Conservation (phyloP, 2,329 filamentous ascomycete genomes). For the Aspergillus ochraceoroseus region DNA sequence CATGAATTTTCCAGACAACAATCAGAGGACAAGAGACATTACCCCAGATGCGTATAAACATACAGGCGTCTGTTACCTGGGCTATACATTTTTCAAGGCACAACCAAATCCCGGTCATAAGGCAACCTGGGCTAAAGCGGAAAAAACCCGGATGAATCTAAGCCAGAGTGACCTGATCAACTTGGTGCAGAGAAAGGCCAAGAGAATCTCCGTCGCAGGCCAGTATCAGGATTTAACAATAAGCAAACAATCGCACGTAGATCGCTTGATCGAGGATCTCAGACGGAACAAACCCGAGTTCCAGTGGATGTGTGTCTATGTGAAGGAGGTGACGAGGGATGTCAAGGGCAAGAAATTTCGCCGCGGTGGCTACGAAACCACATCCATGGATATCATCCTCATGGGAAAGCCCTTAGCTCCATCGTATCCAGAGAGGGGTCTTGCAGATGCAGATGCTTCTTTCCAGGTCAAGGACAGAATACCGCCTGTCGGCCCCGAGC, state of each 20-base stretch:
- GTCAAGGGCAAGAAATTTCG: conserved; percentile 27
- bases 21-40: conserved; percentile 6
- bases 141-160: conserved; percentile 30
- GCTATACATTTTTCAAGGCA: conserved; percentile 37
- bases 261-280: conserved; percentile 34
- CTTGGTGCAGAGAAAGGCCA: conserved; percentile 30
- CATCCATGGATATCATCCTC: conserved; percentile 35
- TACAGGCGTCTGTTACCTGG: conserved; percentile 26
- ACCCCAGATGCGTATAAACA: conserved; percentile 11
- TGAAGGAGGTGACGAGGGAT: conserved; percentile 29
- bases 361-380: conserved; percentile 29
- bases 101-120: conserved; percentile 28
- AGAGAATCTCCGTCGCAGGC: conserved; percentile 25
- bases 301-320: conserved; percentile 39
- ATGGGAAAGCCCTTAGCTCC: conserved; percentile 26
- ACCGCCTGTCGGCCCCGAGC: conserved; percentile 6
- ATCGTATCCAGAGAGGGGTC: conserved; percentile 15
- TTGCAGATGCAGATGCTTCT: conserved; percentile 19
- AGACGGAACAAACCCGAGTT: conserved; percentile 28
- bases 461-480: conserved; percentile 12
- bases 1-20: conserved; percentile 3
- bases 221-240: conserved; percentile 30
- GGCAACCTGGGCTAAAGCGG: conserved; percentile 31
- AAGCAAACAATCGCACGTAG: conserved; percentile 33
- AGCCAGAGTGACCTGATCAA: conserved; percentile 30